Base-by-base conservation (phyloP, 2,329 filamentous ascomycete species). In the Amylocarpus encephaloides region DNA sequence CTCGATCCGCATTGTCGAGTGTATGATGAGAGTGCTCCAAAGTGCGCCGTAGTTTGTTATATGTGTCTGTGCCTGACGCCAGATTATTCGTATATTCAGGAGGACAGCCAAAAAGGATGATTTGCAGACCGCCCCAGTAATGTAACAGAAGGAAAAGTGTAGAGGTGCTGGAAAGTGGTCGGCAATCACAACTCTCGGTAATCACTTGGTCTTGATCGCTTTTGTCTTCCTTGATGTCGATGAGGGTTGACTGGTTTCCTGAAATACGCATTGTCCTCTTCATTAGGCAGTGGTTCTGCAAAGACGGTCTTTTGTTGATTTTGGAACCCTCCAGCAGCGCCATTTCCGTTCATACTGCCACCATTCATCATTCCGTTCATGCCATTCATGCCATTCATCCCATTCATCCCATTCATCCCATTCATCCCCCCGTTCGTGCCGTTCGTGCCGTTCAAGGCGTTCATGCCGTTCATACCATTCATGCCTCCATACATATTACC, bases 171-270 rank as follows among this genome's bases (percentile, higher is more conserved):
- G 22, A 26, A 26, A 26, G 41, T 30, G 19, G n/a, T 32, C 26
- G 12, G n/a, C 18, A n/a, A 42, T 50, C 16, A 91, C 43, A 95
- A 75, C 72, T 95, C 88, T 57, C 88, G 80, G 67, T 93, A 97
- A 70, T 98, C 93, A 66, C 88, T 93, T 10, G 91, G 91, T 49
- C 93, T 79, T 48, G 88, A 82, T 61, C 88, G 78, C 57, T 85
- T 81, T 62, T 89, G 84, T 62, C 86, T 80, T 64, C 90, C 88
- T 68, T 91, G 85, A 65, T 93, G 88, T 45, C 93, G 82, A 65
- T 95, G 88, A 2, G 91, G 92, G 66, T 98, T 98, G 55, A 97
- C 88, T 0, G 93, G 93, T 68, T 95, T 92, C 51, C 93, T 81
- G 67, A 97, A 94, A 70, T 98, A 98, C 6, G 93, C 88, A 53